phyloP scores from a whole-genome alignment of 2,329 filamentous ascomycete genomes.

The Pezicula rhizophila region DNA sequence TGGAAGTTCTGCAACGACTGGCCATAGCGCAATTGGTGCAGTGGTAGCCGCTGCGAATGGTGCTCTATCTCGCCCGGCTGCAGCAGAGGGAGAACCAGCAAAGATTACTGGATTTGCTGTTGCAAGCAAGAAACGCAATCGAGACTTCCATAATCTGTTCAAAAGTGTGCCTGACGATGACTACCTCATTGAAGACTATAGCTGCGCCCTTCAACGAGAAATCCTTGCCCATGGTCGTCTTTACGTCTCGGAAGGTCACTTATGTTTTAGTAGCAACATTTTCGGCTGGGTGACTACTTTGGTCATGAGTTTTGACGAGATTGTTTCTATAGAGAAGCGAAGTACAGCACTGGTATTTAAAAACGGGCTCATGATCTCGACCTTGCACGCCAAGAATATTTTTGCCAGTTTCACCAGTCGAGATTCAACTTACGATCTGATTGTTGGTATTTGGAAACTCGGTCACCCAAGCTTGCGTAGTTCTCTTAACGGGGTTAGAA shows the following conservation, averaged over 20 bases:
- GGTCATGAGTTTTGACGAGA: conserved; percentile 97
- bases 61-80: conserved; percentile 59
- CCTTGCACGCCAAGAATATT: conserved; percentile 87
- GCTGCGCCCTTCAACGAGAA: conserved; percentile 89
- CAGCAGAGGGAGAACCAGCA: conserved; percentile 49
- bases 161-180: conserved; percentile 97
- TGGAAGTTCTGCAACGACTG: conserved; percentile 68
- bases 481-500: conserved; percentile 78
- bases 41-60: conserved; percentile 65
- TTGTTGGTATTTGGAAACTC: conserved; percentile 97
- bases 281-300: conserved; percentile 96
- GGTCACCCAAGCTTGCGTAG: conserved; percentile 89
- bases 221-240: conserved; percentile 90
- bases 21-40: conserved; percentile 55
- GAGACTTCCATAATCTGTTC: conserved; percentile 90
- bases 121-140: conserved; percentile 90
- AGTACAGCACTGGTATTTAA: conserved; percentile 94
- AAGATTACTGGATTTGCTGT: conserved; percentile 93
- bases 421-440: conserved; percentile 93
- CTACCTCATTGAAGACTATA: conserved; percentile 97
- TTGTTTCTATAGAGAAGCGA: conserved; percentile 94
- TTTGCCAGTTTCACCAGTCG: conserved; percentile 93
- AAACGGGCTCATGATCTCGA: conserved; percentile 95
- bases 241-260: conserved; percentile 93
- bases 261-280: conserved; percentile 99